A percentile compares a stretch with the other conserved stretches of the same genome.
phyloP scores from a whole-genome alignment of 164 flowering plant genomes.

The Chimonanthus praecox region DNA sequence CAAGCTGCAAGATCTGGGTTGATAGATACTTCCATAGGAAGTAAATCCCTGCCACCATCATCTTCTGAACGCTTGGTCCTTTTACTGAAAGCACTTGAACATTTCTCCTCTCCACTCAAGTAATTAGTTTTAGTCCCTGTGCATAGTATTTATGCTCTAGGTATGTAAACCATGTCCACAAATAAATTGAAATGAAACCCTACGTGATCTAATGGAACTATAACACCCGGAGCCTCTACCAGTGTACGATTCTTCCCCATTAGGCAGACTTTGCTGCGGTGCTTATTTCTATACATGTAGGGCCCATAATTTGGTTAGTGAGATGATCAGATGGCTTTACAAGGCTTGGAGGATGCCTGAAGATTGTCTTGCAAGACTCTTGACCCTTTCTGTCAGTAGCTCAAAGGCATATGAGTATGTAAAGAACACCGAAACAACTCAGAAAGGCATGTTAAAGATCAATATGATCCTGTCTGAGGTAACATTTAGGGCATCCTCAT shows the following conservation, averaged over 20 bases:
- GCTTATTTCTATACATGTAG: neutral
- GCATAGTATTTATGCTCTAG: neutral
- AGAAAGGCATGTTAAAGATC: no score
- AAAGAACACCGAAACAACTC: neutral
- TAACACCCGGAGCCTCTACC: neutral
- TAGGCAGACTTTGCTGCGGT: neutral
- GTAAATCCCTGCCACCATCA: slow-evolving; percentile 12
- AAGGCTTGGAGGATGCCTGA: neutral
- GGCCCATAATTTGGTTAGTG: neutral
- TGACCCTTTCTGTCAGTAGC: neutral
- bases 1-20: slow-evolving; percentile 7
- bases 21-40: slow-evolving; percentile 12
- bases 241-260: neutral
- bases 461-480: neutral
- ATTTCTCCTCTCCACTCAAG: slow-evolving; percentile 19
- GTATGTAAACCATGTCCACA: neutral
- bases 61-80: slow-evolving; percentile 38
- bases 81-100: slow-evolving; percentile 28
- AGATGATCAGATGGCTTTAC: neutral
- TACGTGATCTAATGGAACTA: neutral
- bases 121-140: slow-evolving; percentile 9
- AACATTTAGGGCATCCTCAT: neutral
- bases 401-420: neutral
- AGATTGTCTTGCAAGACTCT: neutral
- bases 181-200: neutral